Evolutionary conservation across 2,329 filamentous ascomycete genomes (phyloP), one percentile per base, ranked within the genome.

Genomic region (Paracoccidioides brasiliensis): DNA sequence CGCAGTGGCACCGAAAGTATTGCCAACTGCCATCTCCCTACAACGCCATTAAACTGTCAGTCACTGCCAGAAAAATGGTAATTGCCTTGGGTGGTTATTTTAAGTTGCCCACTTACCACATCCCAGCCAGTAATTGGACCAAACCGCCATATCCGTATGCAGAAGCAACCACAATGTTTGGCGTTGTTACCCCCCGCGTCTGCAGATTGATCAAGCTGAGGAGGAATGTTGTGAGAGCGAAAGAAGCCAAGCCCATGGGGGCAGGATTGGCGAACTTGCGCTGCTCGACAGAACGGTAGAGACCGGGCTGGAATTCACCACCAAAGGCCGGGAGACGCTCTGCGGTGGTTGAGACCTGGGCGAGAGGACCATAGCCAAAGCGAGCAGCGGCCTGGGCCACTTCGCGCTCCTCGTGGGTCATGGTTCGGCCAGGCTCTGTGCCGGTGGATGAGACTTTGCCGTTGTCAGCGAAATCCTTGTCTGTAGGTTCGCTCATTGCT

Each of bases 1-100:
- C 22, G 87, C 86, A 30, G 86, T 90, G 53, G 86, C 87, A 77
- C 86, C 86, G 62, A 91, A 90, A 9, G 88, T 91, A 77, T 91
- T 91, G 56, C 86, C 87, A n/a, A 88, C 78, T 40, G 86, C 86
- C 81, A 91, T 88, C 74, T 91, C 87, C 86, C 85, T 88, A 59
- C 54, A 37, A 43, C 49, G 14, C 22, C 43, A 41, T 22, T 14
- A 14, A 51, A 3, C 22, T 52, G 33, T 54, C 14, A 14, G 51
- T 12, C 22, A 30, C 15, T 15, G 22, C 43, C 14, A 12, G 15
- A 33, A 15, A 15, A 45, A 44, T 4, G 42, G 7, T 12, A 10
- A 9, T 2, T n/a, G 41, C 8, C 15, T 44, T 7, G 42, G 42
- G 28, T 3, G 28, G 15, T 12, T 22, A 10, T 45, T 42, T 42